Conservation (phyloP, 2,329 filamentous ascomycete genomes). For the Grosmannia penicillata region DNA sequence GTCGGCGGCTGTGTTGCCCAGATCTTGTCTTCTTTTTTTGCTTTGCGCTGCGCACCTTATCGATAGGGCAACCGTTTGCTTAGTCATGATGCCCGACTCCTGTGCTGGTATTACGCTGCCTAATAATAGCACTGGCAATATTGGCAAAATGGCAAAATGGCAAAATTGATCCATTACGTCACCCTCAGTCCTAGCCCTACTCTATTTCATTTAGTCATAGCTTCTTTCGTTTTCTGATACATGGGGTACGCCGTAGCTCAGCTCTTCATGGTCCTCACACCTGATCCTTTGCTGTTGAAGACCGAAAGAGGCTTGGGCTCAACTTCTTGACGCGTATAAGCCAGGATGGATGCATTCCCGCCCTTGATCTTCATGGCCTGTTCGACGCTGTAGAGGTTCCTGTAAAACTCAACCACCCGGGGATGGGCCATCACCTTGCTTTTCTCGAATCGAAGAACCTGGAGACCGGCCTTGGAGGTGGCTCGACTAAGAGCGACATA, state of each 20-base stretch:
- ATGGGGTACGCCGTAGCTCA: too few relatives aligned
- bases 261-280: not conserved
- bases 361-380: constrained; percentile 16
- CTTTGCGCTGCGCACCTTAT: too few relatives aligned
- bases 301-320: not conserved
- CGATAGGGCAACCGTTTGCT: too few relatives aligned
- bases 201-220: not conserved
- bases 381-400: constrained; percentile 62
- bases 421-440: constrained; percentile 89
- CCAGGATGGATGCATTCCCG: constrained; percentile 19
- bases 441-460: constrained; percentile 79
- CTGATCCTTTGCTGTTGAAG: not conserved
- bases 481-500: constrained; percentile 94
- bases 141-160: too few relatives aligned
- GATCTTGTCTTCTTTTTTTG: too few relatives aligned
- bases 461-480: constrained; percentile 71
- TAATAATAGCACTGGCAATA: too few relatives aligned
- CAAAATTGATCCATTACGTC: too few relatives aligned
- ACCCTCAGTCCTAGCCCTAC: too few relatives aligned
- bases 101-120: too few relatives aligned
- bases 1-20: too few relatives aligned
- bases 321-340: constrained; percentile 20
- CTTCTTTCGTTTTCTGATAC: not conserved
- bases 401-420: constrained; percentile 73
- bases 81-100: too few relatives aligned